These are phyloP conservation scores for Cutaneotrichosporon sp. DNA, from an alignment of 1,284 basidiomycete species.

Conservation along the genomic window DNA sequence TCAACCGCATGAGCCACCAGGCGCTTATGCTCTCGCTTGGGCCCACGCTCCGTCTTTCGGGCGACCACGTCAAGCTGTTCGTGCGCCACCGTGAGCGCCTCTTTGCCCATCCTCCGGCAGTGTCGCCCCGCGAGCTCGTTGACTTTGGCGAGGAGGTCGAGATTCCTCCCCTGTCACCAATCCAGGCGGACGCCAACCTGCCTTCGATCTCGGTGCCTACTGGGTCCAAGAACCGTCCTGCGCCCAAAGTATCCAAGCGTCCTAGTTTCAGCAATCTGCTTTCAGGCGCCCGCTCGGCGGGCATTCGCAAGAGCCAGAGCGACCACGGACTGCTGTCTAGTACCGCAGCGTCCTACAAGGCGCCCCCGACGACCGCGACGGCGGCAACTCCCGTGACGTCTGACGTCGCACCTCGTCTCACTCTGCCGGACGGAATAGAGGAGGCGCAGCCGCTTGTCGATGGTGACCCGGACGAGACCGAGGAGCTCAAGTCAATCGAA, in stretches of 20 bases:
- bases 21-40: conserved; percentile 43
- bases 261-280: conserved; percentile 27
- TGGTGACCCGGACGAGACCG: conserved; percentile 13
- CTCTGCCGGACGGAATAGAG: conserved; percentile 16
- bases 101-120: conserved; percentile 32
- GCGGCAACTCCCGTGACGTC: conserved; percentile 5
- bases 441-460: neutral
- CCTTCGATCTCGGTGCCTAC: neutral
- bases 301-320: conserved; percentile 19
- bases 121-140: conserved; percentile 28
- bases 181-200: conserved; percentile 5
- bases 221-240: conserved; percentile 14
- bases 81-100: conserved; percentile 28
- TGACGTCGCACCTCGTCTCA: conserved; percentile 28
- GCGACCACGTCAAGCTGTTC: conserved; percentile 32
- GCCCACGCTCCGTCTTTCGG: conserved; percentile 39
- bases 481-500: conserved; percentile 5
- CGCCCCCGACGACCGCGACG: neutral
- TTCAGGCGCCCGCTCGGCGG: conserved; percentile 8
- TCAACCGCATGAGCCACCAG: conserved; percentile 45
- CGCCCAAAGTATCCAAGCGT: conserved; percentile 25
- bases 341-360: neutral
- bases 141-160: conserved; percentile 33
- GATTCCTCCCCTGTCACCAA: conserved; percentile 17
- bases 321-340: conserved; percentile 14